Evolutionary conservation across 441 rosid species (phyloP).

Genomic region (Gossypium trilobum): DNA sequence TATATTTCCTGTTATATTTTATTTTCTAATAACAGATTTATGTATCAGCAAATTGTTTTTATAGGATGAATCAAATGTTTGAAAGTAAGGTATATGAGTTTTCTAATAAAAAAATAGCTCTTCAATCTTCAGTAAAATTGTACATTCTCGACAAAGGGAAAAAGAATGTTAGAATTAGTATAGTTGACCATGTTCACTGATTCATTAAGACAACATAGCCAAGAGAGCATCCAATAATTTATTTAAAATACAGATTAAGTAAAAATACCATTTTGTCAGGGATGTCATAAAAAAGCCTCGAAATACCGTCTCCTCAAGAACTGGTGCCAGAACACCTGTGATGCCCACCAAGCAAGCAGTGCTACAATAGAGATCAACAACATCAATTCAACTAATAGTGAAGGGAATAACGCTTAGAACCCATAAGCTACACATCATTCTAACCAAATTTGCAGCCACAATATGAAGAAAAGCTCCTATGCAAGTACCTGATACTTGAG

Average conservation of each 20-base stretch:
- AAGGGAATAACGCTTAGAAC: background rate
- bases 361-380: slow-evolving; percentile 29
- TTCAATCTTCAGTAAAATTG: background rate
- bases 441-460: background rate
- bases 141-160: background rate
- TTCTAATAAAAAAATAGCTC: background rate
- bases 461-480: background rate
- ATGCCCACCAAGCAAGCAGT: slow-evolving; percentile 75
- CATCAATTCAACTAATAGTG: background rate
- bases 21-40: background rate
- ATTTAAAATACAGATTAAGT: slow-evolving; percentile 12
- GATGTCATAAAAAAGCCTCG: slow-evolving; percentile 91
- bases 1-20: background rate
- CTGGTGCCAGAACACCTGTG: slow-evolving; percentile 81
- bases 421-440: background rate
- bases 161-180: background rate
- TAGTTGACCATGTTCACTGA: background rate
- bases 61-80: background rate
- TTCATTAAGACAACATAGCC: background rate
- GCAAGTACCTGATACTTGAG: slow-evolving; percentile 34
- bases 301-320: slow-evolving; percentile 83
- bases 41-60: background rate
- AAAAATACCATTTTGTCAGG: slow-evolving; percentile 69
- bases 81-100: background rate
- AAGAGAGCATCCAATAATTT: background rate